These are phyloP conservation scores for Podila minutissima DNA, from an alignment of 192 early-diverging fungal genomes.

Conservation along the genomic window DNA sequence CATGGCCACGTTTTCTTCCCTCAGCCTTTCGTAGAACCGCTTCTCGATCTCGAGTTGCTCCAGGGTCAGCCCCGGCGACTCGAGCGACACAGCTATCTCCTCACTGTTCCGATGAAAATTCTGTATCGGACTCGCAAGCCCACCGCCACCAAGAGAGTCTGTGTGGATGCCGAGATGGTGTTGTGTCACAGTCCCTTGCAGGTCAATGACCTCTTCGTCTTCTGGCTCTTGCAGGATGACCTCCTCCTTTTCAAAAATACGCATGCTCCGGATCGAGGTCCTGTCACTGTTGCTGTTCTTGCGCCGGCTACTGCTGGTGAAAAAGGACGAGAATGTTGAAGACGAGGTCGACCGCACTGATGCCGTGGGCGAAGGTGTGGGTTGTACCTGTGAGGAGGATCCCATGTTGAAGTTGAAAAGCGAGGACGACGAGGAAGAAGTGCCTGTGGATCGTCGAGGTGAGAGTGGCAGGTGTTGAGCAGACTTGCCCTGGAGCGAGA, in stretches of 20 bases:
- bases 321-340: constrained; percentile 25
- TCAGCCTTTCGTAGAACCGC: constrained; percentile 22
- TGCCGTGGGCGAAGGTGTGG: constrained; percentile 4
- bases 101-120: not conserved
- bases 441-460: not conserved
- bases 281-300: constrained; percentile 7
- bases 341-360: constrained; percentile 11
- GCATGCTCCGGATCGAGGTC: not conserved
- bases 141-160: not conserved
- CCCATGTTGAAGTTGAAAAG: not conserved
- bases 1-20: constrained; percentile 38
- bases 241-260: constrained; percentile 2
- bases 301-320: constrained; percentile 8
- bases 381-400: not conserved
- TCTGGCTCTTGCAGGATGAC: not conserved
- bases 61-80: not conserved
- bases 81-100: not conserved
- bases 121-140: not conserved
- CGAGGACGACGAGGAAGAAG: not conserved
- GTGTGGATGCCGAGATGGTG: not conserved
- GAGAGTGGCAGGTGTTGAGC: not conserved
- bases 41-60: constrained; percentile 21
- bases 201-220: not conserved
- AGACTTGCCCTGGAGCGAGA: not conserved
- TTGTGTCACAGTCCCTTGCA: not conserved